Evolutionary conservation across 192 early-diverging fungal genomes (phyloP).

Genomic region (Entomortierella beljakovae): DNA sequence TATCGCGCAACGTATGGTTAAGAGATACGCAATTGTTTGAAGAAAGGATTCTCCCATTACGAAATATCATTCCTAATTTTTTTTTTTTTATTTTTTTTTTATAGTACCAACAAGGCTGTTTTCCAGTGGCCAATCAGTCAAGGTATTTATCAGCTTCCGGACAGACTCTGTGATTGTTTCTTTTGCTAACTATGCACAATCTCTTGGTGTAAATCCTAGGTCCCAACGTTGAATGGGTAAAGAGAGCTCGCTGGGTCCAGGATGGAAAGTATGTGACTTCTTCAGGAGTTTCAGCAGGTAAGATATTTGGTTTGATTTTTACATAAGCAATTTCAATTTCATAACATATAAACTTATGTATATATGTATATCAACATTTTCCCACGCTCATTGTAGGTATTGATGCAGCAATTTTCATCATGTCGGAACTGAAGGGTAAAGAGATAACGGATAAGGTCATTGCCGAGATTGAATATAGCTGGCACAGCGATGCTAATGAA

Average conservation of each 20-base stretch:
- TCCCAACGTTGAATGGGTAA: conserved; percentile 61
- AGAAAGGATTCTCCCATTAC: not conserved
- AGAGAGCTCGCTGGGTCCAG: conserved; percentile 61
- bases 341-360: too few species aligned
- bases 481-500: conserved; percentile 28
- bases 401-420: conserved; percentile 35
- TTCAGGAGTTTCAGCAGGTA: conserved; percentile 59
- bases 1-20: conserved; percentile 46
- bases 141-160: conserved; percentile 28
- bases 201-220: not conserved
- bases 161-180: not conserved
- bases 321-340: not conserved
- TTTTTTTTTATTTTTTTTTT: not conserved
- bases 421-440: conserved; percentile 16
- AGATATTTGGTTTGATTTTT: not conserved
- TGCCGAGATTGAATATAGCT: conserved; percentile 36
- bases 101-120: conserved; percentile 41
- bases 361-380: not conserved
- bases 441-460: conserved; percentile 18
- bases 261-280: conserved; percentile 61
- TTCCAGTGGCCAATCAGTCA: conserved; percentile 8
- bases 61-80: not conserved
- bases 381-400: conserved; percentile 11
- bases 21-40: not conserved
- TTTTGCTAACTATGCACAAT: not conserved